Conservation (phyloP, 2,329 filamentous ascomycete species). For the Pezicula radicicola region DNA sequence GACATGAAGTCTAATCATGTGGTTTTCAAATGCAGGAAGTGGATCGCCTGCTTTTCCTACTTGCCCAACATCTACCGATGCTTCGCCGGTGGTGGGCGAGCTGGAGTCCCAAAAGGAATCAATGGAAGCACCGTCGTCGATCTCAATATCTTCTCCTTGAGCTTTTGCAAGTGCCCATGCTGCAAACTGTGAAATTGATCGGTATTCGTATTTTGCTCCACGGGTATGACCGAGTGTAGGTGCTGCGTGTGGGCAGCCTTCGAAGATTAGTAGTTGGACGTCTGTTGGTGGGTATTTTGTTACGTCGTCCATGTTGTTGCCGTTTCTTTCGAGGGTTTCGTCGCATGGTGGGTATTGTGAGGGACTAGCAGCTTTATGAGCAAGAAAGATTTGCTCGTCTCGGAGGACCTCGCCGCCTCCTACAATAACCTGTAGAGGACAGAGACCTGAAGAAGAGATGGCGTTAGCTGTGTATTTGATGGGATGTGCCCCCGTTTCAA, state of each 20-base stretch:
- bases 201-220: conserved; percentile 91
- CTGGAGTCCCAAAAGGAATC: too few relatives aligned
- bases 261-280: conserved; percentile 91
- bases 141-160: conserved; percentile 73
- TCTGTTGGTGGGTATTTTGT: conserved; percentile 74
- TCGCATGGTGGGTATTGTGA: conserved; percentile 66
- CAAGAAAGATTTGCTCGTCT: conserved; percentile 92
- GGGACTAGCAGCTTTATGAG: conserved; percentile 87
- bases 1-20: conserved; percentile 88
- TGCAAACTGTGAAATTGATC: conserved; percentile 84
- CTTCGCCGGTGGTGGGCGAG: background rate
- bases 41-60: conserved; percentile 81
- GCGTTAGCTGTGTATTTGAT: too few relatives aligned
- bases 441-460: conserved; percentile 52
- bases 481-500: too few relatives aligned
- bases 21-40: conserved; percentile 70
- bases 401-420: conserved; percentile 86
- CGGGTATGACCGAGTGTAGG: conserved; percentile 87
- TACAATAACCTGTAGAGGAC: conserved; percentile 78
- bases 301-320: conserved; percentile 45
- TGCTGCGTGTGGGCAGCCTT: conserved; percentile 85
- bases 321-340: conserved; percentile 56
- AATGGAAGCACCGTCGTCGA: conserved; percentile 60
- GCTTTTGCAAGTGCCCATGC: conserved; percentile 83
- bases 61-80: conserved; percentile 13